A percentile compares a stretch with the other conserved stretches of the same genome.
phyloP scores from a whole-genome alignment of 73 alveolate genomes.

The Tetrahymena thermophila region DNA sequence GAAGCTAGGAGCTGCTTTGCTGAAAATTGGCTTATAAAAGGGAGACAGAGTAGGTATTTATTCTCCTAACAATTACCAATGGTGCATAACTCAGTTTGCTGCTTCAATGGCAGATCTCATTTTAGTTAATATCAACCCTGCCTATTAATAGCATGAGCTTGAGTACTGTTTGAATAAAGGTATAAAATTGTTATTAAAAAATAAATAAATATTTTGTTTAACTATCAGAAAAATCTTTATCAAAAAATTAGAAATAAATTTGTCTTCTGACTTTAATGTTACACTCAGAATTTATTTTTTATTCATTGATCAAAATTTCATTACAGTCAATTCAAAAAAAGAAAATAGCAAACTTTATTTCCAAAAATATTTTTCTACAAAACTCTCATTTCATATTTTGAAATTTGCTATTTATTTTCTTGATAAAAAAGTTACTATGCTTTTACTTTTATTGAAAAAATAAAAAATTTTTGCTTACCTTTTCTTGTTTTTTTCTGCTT shows the following conservation, averaged over 20 bases:
- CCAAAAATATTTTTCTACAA: no score
- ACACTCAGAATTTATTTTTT: not conserved
- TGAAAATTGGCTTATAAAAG: conserved; percentile 64
- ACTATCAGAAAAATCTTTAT: not conserved
- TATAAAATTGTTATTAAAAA: not conserved
- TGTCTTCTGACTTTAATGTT: not conserved
- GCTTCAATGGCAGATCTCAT: conserved; percentile 73
- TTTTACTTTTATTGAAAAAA: not conserved
- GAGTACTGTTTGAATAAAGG: conserved; percentile 33
- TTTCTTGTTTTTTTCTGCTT: not conserved
- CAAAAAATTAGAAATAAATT: no score
- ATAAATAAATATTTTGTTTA: not conserved
- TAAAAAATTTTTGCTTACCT: not conserved
- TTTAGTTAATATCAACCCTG: conserved; percentile 84
- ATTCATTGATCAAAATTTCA: not conserved
- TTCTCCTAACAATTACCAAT: conserved; percentile 68
- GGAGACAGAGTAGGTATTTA: conserved; percentile 80
- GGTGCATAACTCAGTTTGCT: conserved; percentile 66
- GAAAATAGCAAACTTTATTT: no score
- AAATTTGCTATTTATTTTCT: not conserved
- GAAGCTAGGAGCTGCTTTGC: conserved; percentile 64
- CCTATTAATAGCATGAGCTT: conserved; percentile 58
- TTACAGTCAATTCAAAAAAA: no score
- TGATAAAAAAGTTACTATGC: not conserved
- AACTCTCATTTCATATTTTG: not conserved